Base-by-base conservation (phyloP, 2,329 filamentous ascomycete genomes). In the Monosporascus ibericus region DNA sequence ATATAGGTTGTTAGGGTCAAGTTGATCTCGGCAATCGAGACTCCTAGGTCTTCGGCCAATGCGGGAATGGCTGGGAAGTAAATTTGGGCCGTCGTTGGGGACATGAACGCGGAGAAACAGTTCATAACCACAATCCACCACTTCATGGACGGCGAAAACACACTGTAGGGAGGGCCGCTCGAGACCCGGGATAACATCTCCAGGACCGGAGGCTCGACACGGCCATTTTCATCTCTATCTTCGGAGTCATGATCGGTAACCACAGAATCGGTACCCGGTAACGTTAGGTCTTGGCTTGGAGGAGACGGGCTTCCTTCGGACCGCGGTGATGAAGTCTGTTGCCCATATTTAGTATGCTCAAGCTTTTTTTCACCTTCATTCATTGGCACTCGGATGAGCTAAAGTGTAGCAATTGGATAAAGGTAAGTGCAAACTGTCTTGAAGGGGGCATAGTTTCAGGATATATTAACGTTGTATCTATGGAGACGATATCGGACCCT, bases 51-150 rank as follows among this genome's bases (percentile, higher is more conserved):
- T 3, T 58, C 51, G 1, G 74, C 64, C 17, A 77, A 63, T 2
- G 69, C 59, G 20, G 69, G 69, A 18, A 76, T 62, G 5, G 72
- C 73, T 6, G 74, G 74, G 50, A 75, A 76, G 59, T 76, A 82
- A 47, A 85, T 79, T 59, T 83, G 84, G 54, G 80, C 81, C 1
- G 79, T 81, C 65, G 81, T 75, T 2, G 80, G 80, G 6, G 79
- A 82, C 55, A 82, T 71, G 57, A 81, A 77, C 60, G 77, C 76
- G 9, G 77, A 75, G 44, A 76, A 61, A 36, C 75, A 74, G 51
- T 79, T 76, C 75, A 84, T 77, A 48, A 67, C 60, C 36, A 78
- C 70, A 53, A 84, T 76, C 71, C 77, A 82, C 58, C 70, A 65
- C 62, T 75, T 82, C 58, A 72, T 75, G 14, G 60, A 40, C 15